Conservation (phyloP, 495 filamentous ascomycete genomes). For the Cenococcum geophilum region DNA sequence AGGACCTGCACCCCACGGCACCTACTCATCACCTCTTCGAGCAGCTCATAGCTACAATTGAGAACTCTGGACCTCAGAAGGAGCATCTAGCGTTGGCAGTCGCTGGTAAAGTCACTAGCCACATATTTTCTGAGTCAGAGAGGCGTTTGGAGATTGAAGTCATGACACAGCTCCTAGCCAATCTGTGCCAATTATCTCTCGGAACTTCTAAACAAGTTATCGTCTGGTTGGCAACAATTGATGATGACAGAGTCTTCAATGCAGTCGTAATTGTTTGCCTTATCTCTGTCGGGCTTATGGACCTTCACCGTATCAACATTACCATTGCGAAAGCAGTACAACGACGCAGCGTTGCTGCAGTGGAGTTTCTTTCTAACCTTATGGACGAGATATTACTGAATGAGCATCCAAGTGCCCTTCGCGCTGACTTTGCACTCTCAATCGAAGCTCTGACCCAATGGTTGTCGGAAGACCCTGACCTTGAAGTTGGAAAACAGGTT, state of each 20-base stretch:
- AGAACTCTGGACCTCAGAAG: slow-evolving; percentile 43
- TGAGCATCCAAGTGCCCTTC: slow-evolving; percentile 66
- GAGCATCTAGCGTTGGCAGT: slow-evolving; percentile 64
- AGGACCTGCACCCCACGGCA: slow-evolving; percentile 48
- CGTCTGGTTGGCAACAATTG: slow-evolving; percentile 61
- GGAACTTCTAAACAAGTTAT: slow-evolving; percentile 68
- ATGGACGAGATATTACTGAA: slow-evolving; percentile 71
- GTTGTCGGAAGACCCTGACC: slow-evolving; percentile 64
- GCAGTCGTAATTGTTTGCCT: slow-evolving; percentile 69
- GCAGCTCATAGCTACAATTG: slow-evolving; percentile 47
- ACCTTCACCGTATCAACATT: slow-evolving; percentile 73
- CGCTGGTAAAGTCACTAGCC: slow-evolving; percentile 63
- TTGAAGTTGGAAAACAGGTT: slow-evolving; percentile 60
- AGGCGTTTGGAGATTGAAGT: slow-evolving; percentile 70
- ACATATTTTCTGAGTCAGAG: slow-evolving; percentile 56
- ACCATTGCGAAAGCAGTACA: slow-evolving; percentile 65
- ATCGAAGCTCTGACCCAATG: slow-evolving; percentile 71
- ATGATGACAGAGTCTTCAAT: slow-evolving; percentile 72
- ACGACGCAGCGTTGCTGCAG: slow-evolving; percentile 57
- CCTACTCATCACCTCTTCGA: slow-evolving; percentile 40
- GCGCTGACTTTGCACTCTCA: slow-evolving; percentile 80
- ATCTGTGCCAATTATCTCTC: slow-evolving; percentile 70
- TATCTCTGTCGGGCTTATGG: slow-evolving; percentile 65
- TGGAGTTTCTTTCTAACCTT: slow-evolving; percentile 69
- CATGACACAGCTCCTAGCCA: slow-evolving; percentile 72